Evolutionary conservation across 768 basidiomycete species (phyloP).

Genomic region (Boletus reticulatus): DNA sequence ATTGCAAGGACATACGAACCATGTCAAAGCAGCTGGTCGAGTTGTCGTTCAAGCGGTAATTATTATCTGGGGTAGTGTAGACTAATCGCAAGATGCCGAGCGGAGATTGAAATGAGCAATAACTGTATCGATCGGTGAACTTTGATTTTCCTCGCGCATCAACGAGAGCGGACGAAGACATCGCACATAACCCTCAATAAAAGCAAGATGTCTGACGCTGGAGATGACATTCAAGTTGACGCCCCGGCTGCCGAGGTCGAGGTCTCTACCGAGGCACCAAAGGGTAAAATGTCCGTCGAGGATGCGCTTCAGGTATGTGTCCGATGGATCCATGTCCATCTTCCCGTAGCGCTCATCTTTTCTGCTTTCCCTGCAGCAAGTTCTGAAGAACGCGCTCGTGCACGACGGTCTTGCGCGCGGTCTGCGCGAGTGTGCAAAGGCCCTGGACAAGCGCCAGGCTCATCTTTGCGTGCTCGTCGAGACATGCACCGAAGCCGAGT

Average conservation of each 20-base stretch:
- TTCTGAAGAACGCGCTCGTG: constrained; percentile 97
- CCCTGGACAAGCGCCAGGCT: constrained; percentile 97
- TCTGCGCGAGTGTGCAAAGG: constrained; percentile 96
- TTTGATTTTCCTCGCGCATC: constrained; percentile 64
- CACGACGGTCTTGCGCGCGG: constrained; percentile 99
- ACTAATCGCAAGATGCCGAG: constrained; percentile 43
- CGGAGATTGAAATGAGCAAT: constrained; percentile 49
- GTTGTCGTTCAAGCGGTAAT: neutral
- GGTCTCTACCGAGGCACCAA: constrained; percentile 85
- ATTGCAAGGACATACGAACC: constrained; percentile 25
- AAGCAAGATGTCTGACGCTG: constrained; percentile 92
- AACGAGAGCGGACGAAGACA: constrained; percentile 97
- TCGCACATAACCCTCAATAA: constrained; percentile 32
- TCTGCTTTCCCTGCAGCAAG: constrained; percentile 60
- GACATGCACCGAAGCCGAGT: constrained; percentile 98
- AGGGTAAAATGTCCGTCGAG: constrained; percentile 94
- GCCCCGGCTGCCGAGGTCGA: constrained; percentile 65
- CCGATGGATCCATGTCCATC: neutral
- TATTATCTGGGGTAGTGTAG: neutral
- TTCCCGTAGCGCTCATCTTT: neutral
- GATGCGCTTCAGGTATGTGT: constrained; percentile 81
- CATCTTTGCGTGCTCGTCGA: constrained; percentile 99
- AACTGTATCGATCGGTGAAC: constrained; percentile 39
- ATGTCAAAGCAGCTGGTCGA: constrained; percentile 6
- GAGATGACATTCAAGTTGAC: constrained; percentile 88